Evolutionary conservation across 228 moss, liverwort and hornwort species (phyloP).

Genomic region (Sphagnum magellanicum): DNA sequence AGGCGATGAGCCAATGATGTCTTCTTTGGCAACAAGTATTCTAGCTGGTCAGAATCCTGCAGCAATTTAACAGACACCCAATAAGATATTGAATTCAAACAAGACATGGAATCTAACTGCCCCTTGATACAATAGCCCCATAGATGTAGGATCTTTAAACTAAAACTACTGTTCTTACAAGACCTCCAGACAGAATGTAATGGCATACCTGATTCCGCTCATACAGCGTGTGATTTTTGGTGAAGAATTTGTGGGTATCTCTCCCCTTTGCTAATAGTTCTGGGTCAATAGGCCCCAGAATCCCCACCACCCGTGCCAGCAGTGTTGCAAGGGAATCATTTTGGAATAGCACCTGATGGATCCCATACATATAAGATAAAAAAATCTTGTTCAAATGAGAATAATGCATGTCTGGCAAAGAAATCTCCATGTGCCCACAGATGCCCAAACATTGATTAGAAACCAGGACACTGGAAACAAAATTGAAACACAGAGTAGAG

Average conservation of each 20-base stretch:
- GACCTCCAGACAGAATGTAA: no score
- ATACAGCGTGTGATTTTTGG: slow-evolving; percentile 53
- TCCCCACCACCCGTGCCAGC: slow-evolving; percentile 60
- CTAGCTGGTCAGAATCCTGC: slow-evolving; percentile 95
- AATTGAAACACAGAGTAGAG: neutral
- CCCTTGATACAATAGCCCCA: no score
- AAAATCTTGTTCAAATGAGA: no score
- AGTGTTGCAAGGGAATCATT: slow-evolving; percentile 62
- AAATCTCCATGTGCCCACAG: no score
- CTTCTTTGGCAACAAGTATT: slow-evolving; percentile 91
- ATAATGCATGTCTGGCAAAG: no score
- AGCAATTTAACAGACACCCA: neutral
- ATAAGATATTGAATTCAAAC: no score
- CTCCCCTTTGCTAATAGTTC: slow-evolving; percentile 49
- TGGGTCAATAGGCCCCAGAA: slow-evolving; percentile 58
- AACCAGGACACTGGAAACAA: neutral
- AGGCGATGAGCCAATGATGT: slow-evolving; percentile 85
- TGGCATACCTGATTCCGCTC: slow-evolving; percentile 55
- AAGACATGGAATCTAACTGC: no score
- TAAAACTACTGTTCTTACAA: no score
- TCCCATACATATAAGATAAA: neutral
- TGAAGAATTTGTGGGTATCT: slow-evolving; percentile 65
- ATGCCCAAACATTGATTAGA: no score
- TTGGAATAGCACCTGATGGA: slow-evolving; percentile 58
- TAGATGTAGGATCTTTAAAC: no score